phyloP scores from a whole-genome alignment of 495 filamentous ascomycete species.

The Aspergillus coremiiformis region DNA sequence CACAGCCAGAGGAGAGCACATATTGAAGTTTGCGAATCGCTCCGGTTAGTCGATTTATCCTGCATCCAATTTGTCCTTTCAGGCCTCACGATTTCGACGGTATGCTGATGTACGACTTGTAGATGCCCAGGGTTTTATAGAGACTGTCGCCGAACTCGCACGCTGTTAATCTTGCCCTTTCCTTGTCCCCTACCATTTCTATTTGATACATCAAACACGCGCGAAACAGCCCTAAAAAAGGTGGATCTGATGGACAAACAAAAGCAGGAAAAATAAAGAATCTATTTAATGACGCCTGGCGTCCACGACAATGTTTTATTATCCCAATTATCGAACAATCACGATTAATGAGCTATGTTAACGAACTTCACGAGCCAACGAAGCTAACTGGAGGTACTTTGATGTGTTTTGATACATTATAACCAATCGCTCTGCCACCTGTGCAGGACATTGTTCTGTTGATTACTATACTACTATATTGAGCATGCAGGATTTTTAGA shows the following conservation, averaged over 20 bases:
- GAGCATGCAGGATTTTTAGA: neutral
- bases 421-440: too few relatives aligned
- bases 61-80: neutral
- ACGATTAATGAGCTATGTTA: constrained; percentile 12
- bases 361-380: constrained; percentile 11
- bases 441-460: neutral
- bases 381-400: constrained; percentile 1
- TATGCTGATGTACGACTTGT: neutral
- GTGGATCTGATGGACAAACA: neutral
- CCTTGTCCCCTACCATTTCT: neutral
- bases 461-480: neutral
- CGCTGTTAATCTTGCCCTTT: neutral
- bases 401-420: neutral
- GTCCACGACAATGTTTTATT: neutral
- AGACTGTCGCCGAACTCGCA: constrained; percentile 12
- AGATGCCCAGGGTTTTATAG: constrained; percentile 33
- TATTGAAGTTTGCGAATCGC: constrained; percentile 31
- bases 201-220: neutral
- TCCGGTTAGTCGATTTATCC: constrained; percentile 21
- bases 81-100: neutral
- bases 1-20: constrained; percentile 28
- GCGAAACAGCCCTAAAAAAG: neutral
- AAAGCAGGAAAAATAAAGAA: constrained; percentile 1
- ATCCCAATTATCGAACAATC: neutral
- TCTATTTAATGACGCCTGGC: neutral